These are phyloP conservation scores for Auricularia cornea DNA, from an alignment of 768 basidiomycete genomes.

Conservation along the genomic window DNA sequence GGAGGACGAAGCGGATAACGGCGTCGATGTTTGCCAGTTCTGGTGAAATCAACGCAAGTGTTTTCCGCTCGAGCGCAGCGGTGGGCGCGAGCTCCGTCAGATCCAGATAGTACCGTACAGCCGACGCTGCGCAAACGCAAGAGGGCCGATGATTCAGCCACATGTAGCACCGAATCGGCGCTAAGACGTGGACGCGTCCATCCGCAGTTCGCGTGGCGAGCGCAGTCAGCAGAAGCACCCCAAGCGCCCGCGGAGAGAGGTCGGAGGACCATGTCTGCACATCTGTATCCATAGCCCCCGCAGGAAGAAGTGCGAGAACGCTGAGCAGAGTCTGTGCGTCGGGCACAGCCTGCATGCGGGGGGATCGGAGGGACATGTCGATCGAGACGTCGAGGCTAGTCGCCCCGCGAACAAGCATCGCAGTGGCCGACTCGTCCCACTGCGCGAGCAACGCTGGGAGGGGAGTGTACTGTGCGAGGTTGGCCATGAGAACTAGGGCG, in stretches of 20 bases:
- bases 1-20: no score
- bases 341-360: constrained; percentile 12
- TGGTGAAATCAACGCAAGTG: no score
- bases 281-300: constrained; percentile 12
- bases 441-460: constrained; percentile 2
- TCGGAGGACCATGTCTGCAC: constrained; percentile 8
- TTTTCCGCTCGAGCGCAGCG: constrained; percentile 13
- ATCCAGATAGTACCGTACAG: no score
- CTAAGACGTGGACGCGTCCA: no score
- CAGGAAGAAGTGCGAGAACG: constrained; percentile 19
- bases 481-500: no score
- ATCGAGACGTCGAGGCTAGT: constrained; percentile 17
- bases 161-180: no score
- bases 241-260: constrained; percentile 6
- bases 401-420: constrained; percentile 4
- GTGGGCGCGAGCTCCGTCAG: no score
- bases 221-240: constrained; percentile 12
- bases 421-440: constrained; percentile 4
- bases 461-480: constrained; percentile 8
- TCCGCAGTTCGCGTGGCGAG: constrained; percentile 13
- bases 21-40: no score
- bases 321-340: constrained; percentile 15
- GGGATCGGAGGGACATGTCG: constrained; percentile 16
- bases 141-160: no score
- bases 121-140: no score